A percentile compares a stretch with the other conserved stretches of the same genome.
Evolutionary conservation across 305 asterid species (phyloP).

Genomic region (Withania somnifera): DNA sequence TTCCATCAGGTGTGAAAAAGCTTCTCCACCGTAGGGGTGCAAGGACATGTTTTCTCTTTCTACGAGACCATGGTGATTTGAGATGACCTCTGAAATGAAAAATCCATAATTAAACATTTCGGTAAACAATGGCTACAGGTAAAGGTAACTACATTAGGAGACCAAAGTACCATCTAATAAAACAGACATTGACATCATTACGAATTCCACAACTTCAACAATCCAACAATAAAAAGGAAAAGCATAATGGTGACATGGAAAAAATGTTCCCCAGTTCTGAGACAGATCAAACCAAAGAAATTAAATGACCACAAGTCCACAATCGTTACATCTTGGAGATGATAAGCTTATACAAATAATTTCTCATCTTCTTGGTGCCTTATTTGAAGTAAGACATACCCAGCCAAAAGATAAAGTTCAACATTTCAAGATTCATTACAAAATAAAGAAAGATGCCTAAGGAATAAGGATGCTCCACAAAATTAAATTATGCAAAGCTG

Average conservation of each 20-base stretch:
- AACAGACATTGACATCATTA: not conserved
- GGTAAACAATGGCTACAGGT: not conserved
- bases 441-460: not conserved
- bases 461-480: not conserved
- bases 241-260: not conserved
- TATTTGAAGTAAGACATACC: not conserved
- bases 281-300: not conserved
- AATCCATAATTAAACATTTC: not conserved
- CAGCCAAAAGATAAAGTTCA: not conserved
- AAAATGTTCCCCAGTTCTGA: not conserved
- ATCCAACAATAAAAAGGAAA: not conserved
- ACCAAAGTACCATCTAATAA: not conserved
- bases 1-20: constrained; percentile 60
- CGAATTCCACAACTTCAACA: not conserved
- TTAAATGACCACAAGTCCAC: not conserved
- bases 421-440: not conserved
- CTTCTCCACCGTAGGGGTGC: constrained; percentile 67
- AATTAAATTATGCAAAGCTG: not conserved
- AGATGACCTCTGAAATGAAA: constrained; percentile 46
- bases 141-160: not conserved
- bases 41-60: constrained; percentile 77
- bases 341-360: not conserved
- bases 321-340: not conserved
- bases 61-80: constrained; percentile 90
- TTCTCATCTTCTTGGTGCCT: not conserved